These are phyloP conservation scores for Fusarium verrucosum DNA, from an alignment of 2,329 filamentous ascomycete genomes.

Conservation along the genomic window DNA sequence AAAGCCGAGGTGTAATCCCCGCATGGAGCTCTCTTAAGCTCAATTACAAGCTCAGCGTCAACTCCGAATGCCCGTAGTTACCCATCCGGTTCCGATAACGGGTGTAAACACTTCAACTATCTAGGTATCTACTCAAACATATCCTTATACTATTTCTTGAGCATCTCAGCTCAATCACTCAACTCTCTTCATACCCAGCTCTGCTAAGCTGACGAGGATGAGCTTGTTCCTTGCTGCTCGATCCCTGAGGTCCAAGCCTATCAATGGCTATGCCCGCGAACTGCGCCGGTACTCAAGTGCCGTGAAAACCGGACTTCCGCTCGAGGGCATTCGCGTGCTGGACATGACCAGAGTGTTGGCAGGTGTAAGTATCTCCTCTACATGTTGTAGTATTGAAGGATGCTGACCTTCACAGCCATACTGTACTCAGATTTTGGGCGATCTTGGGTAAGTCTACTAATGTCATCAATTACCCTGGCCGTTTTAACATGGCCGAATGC, in stretches of 20 bases:
- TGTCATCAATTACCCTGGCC: conserved; percentile 1
- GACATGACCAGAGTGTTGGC: conserved; percentile 98
- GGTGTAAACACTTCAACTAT: conserved; percentile 12
- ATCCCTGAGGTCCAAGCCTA: conserved; percentile 30
- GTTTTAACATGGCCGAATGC: conserved; percentile 22
- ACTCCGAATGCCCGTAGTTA: conserved; percentile 4
- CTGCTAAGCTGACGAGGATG: conserved; percentile 22
- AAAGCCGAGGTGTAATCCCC: conserved; percentile 29
- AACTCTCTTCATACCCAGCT: neutral
- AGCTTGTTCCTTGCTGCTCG: conserved; percentile 29
- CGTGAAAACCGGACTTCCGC: conserved; percentile 60
- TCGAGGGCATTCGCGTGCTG: conserved; percentile 87
- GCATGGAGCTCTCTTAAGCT: conserved; percentile 22
- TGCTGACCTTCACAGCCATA: conserved; percentile 73
- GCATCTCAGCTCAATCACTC: neutral
- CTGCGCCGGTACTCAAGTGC: conserved; percentile 47
- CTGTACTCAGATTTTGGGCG: conserved; percentile 94
- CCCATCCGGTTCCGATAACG: conserved; percentile 26
- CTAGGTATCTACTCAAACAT: neutral
- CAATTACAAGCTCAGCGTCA: conserved; percentile 12
- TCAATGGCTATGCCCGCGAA: conserved; percentile 30
- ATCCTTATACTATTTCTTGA: neutral
- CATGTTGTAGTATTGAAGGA: neutral
- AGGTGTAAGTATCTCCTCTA: conserved; percentile 71
- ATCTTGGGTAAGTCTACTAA: conserved; percentile 77